Conservation (phyloP, 192 early-diverging fungal species). For the Backusella mclennaniae region DNA sequence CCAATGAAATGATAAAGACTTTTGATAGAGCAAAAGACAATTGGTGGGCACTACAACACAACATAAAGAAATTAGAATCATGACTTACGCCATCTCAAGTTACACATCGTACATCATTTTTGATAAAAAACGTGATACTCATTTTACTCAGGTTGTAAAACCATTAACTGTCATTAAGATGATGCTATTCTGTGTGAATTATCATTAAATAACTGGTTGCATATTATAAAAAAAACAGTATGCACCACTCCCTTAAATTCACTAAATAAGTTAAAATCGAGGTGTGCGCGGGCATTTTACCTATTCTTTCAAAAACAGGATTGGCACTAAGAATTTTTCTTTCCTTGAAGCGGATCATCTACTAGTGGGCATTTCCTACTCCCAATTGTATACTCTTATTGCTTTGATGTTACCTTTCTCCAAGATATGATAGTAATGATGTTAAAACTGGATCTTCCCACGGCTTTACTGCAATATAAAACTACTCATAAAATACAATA, state of each 20-base stretch:
- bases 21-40: not conserved
- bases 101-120: not conserved
- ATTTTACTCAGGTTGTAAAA: not conserved
- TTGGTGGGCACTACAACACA: not conserved
- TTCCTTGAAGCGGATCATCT: slow-evolving; percentile 64
- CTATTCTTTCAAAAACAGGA: slow-evolving; percentile 47
- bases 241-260: too few relatives aligned
- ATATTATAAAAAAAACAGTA: not conserved
- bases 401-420: too few relatives aligned
- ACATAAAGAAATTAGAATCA: not conserved
- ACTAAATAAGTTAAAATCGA: too few relatives aligned
- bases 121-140: not conserved
- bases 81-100: not conserved
- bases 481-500: too few relatives aligned
- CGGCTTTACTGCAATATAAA: too few relatives aligned
- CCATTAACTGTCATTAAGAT: not conserved
- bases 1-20: not conserved
- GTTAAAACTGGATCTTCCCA: too few relatives aligned
- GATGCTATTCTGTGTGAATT: not conserved
- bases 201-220: not conserved
- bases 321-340: slow-evolving; percentile 47
- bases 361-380: slow-evolving; percentile 70
- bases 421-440: too few relatives aligned
- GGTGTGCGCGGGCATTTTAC: too few relatives aligned
- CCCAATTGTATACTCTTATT: slow-evolving; percentile 22